These are phyloP conservation scores for Colletotrichum neosansevieriae DNA, from an alignment of 2,329 filamentous ascomycete genomes.

Conservation along the genomic window DNA sequence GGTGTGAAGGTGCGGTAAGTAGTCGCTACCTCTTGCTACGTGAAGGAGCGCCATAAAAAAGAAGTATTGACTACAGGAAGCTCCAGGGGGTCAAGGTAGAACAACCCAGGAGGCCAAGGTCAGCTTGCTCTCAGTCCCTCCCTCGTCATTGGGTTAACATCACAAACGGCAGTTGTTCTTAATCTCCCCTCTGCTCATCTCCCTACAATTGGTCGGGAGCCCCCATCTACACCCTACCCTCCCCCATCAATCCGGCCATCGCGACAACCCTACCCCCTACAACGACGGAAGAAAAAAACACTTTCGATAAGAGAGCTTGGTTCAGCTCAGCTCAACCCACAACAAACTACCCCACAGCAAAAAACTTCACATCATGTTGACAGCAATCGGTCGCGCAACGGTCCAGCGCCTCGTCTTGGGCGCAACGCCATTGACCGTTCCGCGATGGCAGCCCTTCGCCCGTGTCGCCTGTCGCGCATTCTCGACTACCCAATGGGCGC, in stretches of 20 bases:
- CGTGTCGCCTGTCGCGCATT: conserved; percentile 47
- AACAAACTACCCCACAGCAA: not conserved
- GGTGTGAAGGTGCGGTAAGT: not conserved
- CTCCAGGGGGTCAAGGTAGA: conserved; percentile 31
- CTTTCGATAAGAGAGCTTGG: not conserved
- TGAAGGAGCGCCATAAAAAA: rapidly evolving
- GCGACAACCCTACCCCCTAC: not conserved
- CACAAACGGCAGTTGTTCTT: conserved; percentile 28
- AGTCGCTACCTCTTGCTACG: not conserved
- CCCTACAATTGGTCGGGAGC: conserved; percentile 6
- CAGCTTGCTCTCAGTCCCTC: conserved; percentile 19
- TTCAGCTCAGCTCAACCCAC: conserved; percentile 19
- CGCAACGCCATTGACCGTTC: conserved; percentile 42
- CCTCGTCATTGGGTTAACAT: conserved; percentile 32
- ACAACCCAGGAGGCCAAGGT: conserved; percentile 35
- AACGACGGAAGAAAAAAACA: not conserved
- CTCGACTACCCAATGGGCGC: conserved; percentile 46
- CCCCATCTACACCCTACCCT: not conserved
- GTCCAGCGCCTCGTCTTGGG: conserved; percentile 49
- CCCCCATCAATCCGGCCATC: conserved; percentile 9
- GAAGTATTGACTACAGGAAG: conserved; percentile 23
- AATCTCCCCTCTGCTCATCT: not conserved
- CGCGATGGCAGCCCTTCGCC: conserved; percentile 39
- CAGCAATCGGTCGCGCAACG: conserved; percentile 54
- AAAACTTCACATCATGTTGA: conserved; percentile 53